Conservation (phyloP, 2,329 filamentous ascomycete species). For the Elsinoe arachidis region DNA sequence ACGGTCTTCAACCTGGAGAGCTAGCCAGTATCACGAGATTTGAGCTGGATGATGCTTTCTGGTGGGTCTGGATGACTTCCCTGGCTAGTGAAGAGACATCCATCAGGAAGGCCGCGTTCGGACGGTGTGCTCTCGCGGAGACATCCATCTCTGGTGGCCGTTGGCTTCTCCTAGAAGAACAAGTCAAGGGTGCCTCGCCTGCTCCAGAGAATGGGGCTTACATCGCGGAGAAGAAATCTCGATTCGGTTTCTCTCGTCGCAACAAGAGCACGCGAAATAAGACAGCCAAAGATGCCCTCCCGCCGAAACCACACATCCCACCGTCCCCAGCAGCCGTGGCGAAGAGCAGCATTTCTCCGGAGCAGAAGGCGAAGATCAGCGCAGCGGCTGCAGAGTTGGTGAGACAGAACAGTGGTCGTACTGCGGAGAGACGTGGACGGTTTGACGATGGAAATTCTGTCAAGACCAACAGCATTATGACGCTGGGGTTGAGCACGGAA, state of each 20-base stretch:
- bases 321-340: slow-evolving; percentile 48
- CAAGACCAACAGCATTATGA: slow-evolving; percentile 86
- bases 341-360: slow-evolving; percentile 77
- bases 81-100: slow-evolving; percentile 81
- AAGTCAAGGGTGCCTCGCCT: slow-evolving; percentile 83
- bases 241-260: slow-evolving; percentile 73
- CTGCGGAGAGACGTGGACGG: slow-evolving; percentile 47
- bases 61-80: slow-evolving; percentile 99
- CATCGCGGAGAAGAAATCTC: slow-evolving; percentile 89
- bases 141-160: slow-evolving; percentile 71
- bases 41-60: slow-evolving; percentile 89
- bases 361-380: slow-evolving; percentile 89
- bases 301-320: slow-evolving; percentile 29
- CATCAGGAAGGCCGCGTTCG: slow-evolving; percentile 83
- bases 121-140: slow-evolving; percentile 84
- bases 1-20: slow-evolving; percentile 79
- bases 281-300: slow-evolving; percentile 34
- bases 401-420: slow-evolving; percentile 46
- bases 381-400: slow-evolving; percentile 80
- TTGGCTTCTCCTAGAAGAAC: slow-evolving; percentile 94
- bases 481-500: slow-evolving; percentile 78
- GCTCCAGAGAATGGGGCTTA: slow-evolving; percentile 79
- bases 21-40: slow-evolving; percentile 82
- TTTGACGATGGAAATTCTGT: slow-evolving; percentile 45
- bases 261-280: slow-evolving; percentile 52